Evolutionary conservation across 371 early-diverging fungal species (phyloP), one percentile per base, ranked within the genome.

Genomic region (Syncephalastrum monosporum): DNA sequence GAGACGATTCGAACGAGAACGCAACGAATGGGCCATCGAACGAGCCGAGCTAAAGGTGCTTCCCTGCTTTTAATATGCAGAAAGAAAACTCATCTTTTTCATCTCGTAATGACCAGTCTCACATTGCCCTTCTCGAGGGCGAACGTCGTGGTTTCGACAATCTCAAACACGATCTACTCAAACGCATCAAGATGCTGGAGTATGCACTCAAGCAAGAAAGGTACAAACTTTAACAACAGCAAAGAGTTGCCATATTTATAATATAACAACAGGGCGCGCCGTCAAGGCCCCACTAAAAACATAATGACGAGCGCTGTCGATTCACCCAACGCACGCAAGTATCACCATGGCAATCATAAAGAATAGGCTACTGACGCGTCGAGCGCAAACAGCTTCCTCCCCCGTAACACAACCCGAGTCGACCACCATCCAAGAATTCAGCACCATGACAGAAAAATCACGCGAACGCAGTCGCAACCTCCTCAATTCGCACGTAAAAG

Each of bases 11-110:
- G 96, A 95, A 60, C 79, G 89, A 53, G 94, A 95, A 63, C 81
- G 90, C 19, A 91, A 91, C 59, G 90, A 92, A 67, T 94, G 96
- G 94, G 87, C 88, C 21, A 88, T 93, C 65, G 94, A 93, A 63
- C 71, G 82, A 51, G 83, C 92, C 5, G 93, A 91, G 57, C 67
- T 93, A 51, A 86, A 90, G 83, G 95, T 91, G 78, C 27, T 55
- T 53, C 25, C 45, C 19, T 10, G 10, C 15, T 53, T n/a, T 15
- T 17, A 15, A 29, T 48, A 42, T 27, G 17, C 27, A 21, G 2
- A 6, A 14, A 47, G 17, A 46, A 6, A 50, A 24, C 19, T 38
- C 25, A 23, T 41, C 38, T 14, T 47, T 47, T 2, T 48, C 17
- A 14, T 41, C 16, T 23, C 23, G 33, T 7, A 46, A 16, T n/a